phyloP scores from a whole-genome alignment of 129 eudicot genomes.

The Ambrosia artemisiifolia region DNA sequence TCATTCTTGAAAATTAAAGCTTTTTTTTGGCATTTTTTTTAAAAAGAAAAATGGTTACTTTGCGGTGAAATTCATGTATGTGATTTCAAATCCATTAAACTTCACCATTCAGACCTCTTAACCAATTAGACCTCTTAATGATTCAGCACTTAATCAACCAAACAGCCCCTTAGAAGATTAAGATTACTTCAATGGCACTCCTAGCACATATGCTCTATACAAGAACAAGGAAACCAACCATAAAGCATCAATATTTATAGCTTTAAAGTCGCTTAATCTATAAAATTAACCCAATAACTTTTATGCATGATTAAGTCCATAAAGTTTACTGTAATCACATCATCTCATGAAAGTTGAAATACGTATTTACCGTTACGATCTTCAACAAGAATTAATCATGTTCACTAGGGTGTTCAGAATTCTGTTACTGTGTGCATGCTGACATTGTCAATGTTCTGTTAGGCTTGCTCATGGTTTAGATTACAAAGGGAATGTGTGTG shows the following conservation, averaged over 20 bases:
- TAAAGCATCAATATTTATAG: slow-evolving; percentile 15
- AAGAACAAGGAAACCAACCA: slow-evolving; percentile 4
- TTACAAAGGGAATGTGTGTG: slow-evolving; percentile 94
- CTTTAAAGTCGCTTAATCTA: not conserved
- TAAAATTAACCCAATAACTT: not conserved
- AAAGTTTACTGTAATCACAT: too few relatives aligned
- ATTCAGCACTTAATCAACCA: too few relatives aligned
- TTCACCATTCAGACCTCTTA: too few relatives aligned
- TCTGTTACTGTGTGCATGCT: slow-evolving; percentile 13
- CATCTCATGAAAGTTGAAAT: slow-evolving; percentile 1
- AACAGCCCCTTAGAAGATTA: too few relatives aligned
- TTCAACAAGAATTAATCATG: not conserved
- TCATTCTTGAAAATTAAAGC: slow-evolving; percentile 10
- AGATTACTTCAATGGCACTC: slow-evolving; percentile 30
- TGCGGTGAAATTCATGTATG: too few relatives aligned
- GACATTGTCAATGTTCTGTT: slow-evolving; percentile 22
- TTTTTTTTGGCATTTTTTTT: not conserved
- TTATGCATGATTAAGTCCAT: too few relatives aligned
- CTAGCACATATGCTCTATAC: slow-evolving; percentile 22
- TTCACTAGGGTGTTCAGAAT: not conserved
- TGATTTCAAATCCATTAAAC: too few relatives aligned
- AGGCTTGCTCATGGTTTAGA: slow-evolving; percentile 86
- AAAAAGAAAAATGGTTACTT: slow-evolving; percentile 9
- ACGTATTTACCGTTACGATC: not conserved
- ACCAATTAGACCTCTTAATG: too few relatives aligned